Conservation (phyloP, 2,329 filamentous ascomycete species). For the Sporothrix pallida region DNA sequence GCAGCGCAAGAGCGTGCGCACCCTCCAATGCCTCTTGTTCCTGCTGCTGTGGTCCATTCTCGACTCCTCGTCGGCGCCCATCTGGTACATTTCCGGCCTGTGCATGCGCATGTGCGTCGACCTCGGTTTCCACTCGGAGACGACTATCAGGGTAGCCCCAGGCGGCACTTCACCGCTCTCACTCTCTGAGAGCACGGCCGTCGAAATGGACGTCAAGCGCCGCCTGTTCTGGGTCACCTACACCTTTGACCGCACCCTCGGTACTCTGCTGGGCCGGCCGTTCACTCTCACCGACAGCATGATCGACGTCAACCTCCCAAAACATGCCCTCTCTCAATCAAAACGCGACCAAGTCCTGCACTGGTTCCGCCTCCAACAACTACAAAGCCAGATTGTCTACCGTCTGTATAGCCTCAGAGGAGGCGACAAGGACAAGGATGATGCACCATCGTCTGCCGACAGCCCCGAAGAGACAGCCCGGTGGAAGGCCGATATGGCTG, state of each 20-base stretch:
- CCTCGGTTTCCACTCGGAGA: slow-evolving; percentile 39
- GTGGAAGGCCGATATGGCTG: slow-evolving; percentile 33
- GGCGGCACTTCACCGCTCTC: neutral
- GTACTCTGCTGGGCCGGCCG: slow-evolving; percentile 40
- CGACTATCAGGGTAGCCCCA: slow-evolving; percentile 31
- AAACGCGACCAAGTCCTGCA: slow-evolving; percentile 37
- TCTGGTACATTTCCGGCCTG: slow-evolving; percentile 41
- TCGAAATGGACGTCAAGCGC: slow-evolving; percentile 36
- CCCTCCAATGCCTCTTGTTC: slow-evolving; percentile 39
- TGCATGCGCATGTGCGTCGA: slow-evolving; percentile 41
- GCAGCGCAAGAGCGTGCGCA: slow-evolving; percentile 37
- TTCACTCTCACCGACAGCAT: slow-evolving; percentile 40
- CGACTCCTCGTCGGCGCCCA: slow-evolving; percentile 37
- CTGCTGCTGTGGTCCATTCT: slow-evolving; percentile 39
- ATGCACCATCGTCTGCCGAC: neutral
- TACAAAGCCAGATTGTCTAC: slow-evolving; percentile 39
- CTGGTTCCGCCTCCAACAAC: slow-evolving; percentile 39
- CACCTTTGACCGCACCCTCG: slow-evolving; percentile 39
- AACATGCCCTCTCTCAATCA: slow-evolving; percentile 20
- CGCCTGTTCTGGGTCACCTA: slow-evolving; percentile 42
- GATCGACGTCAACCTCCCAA: slow-evolving; percentile 38
- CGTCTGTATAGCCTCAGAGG: slow-evolving; percentile 27
- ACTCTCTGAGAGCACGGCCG: neutral
- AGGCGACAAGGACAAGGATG: neutral
- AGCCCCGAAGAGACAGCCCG: neutral